Conservation (phyloP, 2,329 filamentous ascomycete genomes). For the Xylariaceae sp. region DNA sequence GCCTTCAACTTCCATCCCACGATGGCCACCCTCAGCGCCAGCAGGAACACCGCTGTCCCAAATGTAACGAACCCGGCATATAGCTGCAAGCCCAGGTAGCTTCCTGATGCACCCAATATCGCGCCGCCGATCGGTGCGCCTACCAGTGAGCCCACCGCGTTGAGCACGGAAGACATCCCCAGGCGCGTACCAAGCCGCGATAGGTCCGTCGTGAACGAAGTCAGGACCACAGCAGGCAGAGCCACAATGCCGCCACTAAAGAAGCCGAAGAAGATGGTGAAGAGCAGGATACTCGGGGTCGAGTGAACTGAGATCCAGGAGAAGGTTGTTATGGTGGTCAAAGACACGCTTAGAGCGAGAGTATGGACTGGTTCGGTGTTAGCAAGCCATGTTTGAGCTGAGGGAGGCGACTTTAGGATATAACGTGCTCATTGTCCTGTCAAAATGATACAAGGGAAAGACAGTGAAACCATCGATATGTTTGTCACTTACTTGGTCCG, state of each 20-base stretch:
- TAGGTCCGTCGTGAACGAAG: slow-evolving; percentile 16
- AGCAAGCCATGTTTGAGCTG: too few relatives aligned
- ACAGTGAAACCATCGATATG: too few relatives aligned
- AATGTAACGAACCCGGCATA: neutral
- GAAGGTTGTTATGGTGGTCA: too few relatives aligned
- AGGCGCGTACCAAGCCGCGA: slow-evolving; percentile 34
- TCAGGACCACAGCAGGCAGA: slow-evolving; percentile 28
- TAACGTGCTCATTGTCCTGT: too few relatives aligned
- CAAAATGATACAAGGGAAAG: too few relatives aligned
- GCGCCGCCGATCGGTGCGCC: slow-evolving; percentile 47
- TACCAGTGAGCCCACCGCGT: slow-evolving; percentile 46
- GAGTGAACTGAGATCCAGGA: slow-evolving; percentile 25
- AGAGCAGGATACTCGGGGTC: slow-evolving; percentile 20
- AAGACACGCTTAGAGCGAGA: too few relatives aligned
- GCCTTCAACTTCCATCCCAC: too few relatives aligned
- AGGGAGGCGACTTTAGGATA: too few relatives aligned
- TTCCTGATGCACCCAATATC: slow-evolving; percentile 24
- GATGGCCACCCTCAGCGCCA: too few relatives aligned
- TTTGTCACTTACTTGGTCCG: too few relatives aligned
- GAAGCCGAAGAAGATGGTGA: slow-evolving; percentile 31
- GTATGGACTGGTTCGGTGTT: too few relatives aligned
- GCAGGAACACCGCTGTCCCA: neutral
- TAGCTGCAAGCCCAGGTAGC: neutral
- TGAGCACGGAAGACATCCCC: slow-evolving; percentile 34
- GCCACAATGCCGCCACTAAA: slow-evolving; percentile 31